A percentile compares a stretch with the other conserved stretches of the same genome.
These are phyloP conservation scores for Zoysia japonica DNA, from an alignment of 176 grass and related monocot genomes.

Conservation along the genomic window DNA sequence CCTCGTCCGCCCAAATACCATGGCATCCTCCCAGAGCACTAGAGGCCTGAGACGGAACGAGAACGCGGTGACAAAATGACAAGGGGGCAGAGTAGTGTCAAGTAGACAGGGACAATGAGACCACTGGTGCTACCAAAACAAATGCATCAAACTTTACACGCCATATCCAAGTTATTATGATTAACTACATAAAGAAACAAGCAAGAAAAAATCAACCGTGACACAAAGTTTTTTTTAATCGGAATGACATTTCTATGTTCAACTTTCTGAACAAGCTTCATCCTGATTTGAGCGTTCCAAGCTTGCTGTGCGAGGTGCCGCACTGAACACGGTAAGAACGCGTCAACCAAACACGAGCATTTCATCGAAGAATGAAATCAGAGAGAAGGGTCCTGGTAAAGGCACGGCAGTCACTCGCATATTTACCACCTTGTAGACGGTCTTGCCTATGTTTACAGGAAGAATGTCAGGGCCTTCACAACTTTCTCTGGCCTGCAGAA, in stretches of 20 bases:
- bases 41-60: neutral
- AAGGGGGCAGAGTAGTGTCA: neutral
- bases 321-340: neutral
- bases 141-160: neutral
- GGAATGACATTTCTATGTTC: neutral
- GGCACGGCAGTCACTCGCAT: neutral
- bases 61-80: neutral
- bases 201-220: neutral
- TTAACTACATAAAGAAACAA: neutral
- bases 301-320: neutral
- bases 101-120: too few relatives aligned
- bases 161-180: conserved; percentile 2
- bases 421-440: conserved; percentile 7
- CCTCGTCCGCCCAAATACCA: neutral
- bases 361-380: neutral
- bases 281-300: neutral
- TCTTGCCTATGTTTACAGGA: conserved; percentile 45
- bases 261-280: neutral
- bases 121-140: neutral
- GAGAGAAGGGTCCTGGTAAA: neutral
- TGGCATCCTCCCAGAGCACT: neutral
- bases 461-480: conserved; percentile 55
- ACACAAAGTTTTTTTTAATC: too few relatives aligned
- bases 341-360: neutral
- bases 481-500: conserved; percentile 88